Evolutionary conservation across 1,139 yeast genomes (phyloP).

Genomic region (Nakaseomyces bracarensis): DNA sequence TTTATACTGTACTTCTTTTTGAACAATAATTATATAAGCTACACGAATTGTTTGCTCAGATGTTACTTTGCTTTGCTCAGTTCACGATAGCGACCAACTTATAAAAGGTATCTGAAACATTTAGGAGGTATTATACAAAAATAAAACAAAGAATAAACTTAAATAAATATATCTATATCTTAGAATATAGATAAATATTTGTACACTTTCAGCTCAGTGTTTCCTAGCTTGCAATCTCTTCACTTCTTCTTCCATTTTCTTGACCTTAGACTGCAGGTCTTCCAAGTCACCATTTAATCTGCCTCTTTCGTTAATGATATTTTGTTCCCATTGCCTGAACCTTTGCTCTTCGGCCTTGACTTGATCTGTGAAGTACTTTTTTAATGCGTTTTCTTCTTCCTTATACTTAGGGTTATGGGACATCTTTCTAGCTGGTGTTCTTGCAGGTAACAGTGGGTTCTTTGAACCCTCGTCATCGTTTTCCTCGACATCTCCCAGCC

Average conservation of each 20-base stretch:
- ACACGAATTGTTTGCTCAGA: too few species aligned
- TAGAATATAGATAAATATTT: background rate
- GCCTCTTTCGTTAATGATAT: slow-evolving; percentile 88
- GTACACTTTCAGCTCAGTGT: background rate
- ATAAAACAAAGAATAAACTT: background rate
- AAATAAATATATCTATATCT: too few species aligned
- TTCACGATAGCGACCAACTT: too few species aligned
- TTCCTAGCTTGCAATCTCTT: slow-evolving; percentile 54
- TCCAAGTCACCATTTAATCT: slow-evolving; percentile 90
- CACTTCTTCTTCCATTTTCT: slow-evolving; percentile 64
- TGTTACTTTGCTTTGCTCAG: too few species aligned
- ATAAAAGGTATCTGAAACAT: too few species aligned
- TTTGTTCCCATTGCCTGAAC: slow-evolving; percentile 97
- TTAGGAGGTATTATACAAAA: background rate
- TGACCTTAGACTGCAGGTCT: slow-evolving; percentile 69
- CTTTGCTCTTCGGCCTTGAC: slow-evolving; percentile 95
- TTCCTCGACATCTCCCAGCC: slow-evolving; percentile 48
- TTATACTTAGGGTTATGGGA: slow-evolving; percentile 82
- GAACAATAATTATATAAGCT: too few species aligned
- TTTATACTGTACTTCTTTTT: too few species aligned
- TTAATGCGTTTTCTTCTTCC: slow-evolving; percentile 91
- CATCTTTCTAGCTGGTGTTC: slow-evolving; percentile 35
- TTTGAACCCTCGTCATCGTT: slow-evolving; percentile 11
- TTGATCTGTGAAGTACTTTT: slow-evolving; percentile 95
- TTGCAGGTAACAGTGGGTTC: slow-evolving; percentile 22